Evolutionary conservation across 163 green algal genomes (phyloP).

Genomic region (Scenedesmus sp.): DNA sequence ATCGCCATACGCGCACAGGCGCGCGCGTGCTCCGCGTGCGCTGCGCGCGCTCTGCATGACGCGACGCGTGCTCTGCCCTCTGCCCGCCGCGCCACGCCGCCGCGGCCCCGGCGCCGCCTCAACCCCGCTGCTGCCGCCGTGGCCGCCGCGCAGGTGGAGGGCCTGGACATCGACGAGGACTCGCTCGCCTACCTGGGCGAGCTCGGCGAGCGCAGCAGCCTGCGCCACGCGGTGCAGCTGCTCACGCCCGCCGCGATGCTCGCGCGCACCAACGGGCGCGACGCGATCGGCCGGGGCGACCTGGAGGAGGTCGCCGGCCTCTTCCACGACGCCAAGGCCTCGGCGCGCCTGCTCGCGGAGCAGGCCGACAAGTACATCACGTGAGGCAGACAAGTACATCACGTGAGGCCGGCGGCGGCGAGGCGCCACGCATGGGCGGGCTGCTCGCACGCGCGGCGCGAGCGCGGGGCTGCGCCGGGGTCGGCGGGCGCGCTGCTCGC

Average conservation of each 20-base stretch:
- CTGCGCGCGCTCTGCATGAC: neutral
- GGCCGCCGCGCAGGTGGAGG: constrained; percentile 74
- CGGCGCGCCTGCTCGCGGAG: constrained; percentile 89
- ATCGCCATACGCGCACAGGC: constrained; percentile 87
- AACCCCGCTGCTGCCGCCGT: neutral
- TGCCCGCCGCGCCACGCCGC: neutral
- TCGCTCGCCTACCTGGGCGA: constrained; percentile 87
- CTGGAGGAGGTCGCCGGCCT: constrained; percentile 78
- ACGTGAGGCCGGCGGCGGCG: no score
- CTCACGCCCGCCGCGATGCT: constrained; percentile 91
- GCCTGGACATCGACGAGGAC: constrained; percentile 86
- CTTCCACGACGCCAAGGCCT: constrained; percentile 96
- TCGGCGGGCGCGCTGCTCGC: no score
- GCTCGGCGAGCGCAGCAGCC: constrained; percentile 84
- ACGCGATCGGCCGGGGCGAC: constrained; percentile 74
- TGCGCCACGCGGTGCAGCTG: constrained; percentile 96
- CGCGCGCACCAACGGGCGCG: constrained; percentile 83
- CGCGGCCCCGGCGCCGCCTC: constrained; percentile 6
- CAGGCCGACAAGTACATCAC: constrained; percentile 89
- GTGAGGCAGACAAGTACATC: neutral
- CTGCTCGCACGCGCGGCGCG: no score
- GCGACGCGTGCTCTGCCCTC: neutral
- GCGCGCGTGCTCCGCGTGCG: no score
- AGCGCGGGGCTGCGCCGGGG: no score
- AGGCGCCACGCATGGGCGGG: no score